phyloP scores from a whole-genome alignment of 2,329 filamentous ascomycete genomes.

The Aspergillus fumigatus region DNA sequence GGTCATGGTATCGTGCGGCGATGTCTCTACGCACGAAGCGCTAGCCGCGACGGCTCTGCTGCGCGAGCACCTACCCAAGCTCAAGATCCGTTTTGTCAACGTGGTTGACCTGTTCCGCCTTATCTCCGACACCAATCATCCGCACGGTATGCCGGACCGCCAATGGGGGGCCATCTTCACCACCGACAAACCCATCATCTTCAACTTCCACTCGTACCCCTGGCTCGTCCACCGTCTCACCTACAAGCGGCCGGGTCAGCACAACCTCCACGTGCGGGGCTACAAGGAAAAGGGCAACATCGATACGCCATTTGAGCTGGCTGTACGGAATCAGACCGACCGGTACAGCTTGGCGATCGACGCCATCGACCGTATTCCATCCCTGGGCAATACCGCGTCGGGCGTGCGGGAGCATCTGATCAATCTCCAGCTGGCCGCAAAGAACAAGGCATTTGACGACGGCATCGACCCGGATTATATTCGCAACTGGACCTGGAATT shows the following conservation, averaged over 20 bases:
- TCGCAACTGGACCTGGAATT: slow-evolving; percentile 64
- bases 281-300: slow-evolving; percentile 84
- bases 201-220: slow-evolving; percentile 82
- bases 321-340: slow-evolving; percentile 73
- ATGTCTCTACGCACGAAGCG: slow-evolving; percentile 69
- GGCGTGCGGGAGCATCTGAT: slow-evolving; percentile 60
- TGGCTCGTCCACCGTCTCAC: slow-evolving; percentile 74
- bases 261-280: slow-evolving; percentile 68
- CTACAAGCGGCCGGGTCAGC: slow-evolving; percentile 66
- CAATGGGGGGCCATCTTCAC: slow-evolving; percentile 71
- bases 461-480: slow-evolving; percentile 66
- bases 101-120: slow-evolving; percentile 77
- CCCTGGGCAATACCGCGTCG: slow-evolving; percentile 60
- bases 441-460: slow-evolving; percentile 62
- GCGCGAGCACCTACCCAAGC: slow-evolving; percentile 63
- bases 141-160: slow-evolving; percentile 63
- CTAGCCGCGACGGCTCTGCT: slow-evolving; percentile 71
- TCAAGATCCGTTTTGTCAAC: slow-evolving; percentile 77
- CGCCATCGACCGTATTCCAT: slow-evolving; percentile 64
- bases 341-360: slow-evolving; percentile 72
- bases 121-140: slow-evolving; percentile 64
- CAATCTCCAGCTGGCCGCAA: slow-evolving; percentile 60
- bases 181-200: slow-evolving; percentile 65
- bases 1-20: slow-evolving; percentile 71
- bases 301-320: slow-evolving; percentile 72